Evolutionary conservation across 2,329 filamentous ascomycete genomes (phyloP), one percentile per base, ranked within the genome.

Genomic region (Aspergillus fructus): DNA sequence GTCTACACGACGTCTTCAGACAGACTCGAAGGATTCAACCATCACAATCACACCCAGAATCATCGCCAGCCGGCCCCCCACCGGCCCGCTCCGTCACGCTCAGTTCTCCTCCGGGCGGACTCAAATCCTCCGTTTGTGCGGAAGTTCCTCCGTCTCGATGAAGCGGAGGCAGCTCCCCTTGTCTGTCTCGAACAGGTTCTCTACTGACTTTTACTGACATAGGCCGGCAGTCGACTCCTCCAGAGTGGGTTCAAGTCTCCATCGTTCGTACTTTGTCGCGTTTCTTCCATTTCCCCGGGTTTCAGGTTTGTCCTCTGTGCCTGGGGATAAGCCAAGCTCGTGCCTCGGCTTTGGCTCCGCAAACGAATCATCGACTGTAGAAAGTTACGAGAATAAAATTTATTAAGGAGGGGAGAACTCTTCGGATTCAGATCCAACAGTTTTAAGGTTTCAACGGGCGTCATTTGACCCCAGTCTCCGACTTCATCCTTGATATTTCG

Each of bases 41-140:
- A 30, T 30, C 27, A 9, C 3, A 30, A 30, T 30, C 27, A 9
- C 2, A 27, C 9, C 24, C 7, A 7, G 8, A 27, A 9, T 11
- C 8, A 30, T 4, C 27, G 7, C 23, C 23, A 24, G 24, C 7
- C 24, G 4, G 21, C 24, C 27, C 27, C 24, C 27, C 11, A 45
- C 30, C 49, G 49, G 49, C 49, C 40, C 49, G 49, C 49, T 41
- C 49, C 49, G 49, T 45, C 49, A 52, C 24, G 27, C 21, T 11
- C 3, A 24, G 17, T 37, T 37, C n/a, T n/a, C 17, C 24, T 13
- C 23, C 23, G 5, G 37, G 15, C 23, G 5, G 37, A 11, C 27
- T 40, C 21, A 40, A 40, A 19, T 40, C 37, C 23, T 48, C 49
- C 48, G 48, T 33, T 49, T 13, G 21, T 51, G n/a, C 49, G 49